phyloP scores from a whole-genome alignment of 768 basidiomycete genomes.

The Psilocybe subaeruginosa region DNA sequence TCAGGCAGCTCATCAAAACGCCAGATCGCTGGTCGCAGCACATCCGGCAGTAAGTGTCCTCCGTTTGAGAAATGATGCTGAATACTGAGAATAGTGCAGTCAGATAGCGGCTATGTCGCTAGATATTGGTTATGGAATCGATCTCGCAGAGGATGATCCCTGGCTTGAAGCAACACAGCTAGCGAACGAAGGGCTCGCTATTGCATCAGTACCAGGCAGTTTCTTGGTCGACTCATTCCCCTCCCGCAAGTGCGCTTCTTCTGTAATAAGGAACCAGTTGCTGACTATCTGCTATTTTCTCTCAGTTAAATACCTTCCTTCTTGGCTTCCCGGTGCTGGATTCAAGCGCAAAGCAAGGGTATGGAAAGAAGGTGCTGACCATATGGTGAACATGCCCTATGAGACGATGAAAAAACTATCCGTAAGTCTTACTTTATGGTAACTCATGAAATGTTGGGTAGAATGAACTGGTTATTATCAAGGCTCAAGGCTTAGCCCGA shows the following conservation, averaged over 20 bases:
- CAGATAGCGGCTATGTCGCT: constrained; percentile 1
- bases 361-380: neutral
- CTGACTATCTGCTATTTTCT: neutral
- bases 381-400: neutral
- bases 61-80: neutral
- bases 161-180: neutral
- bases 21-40: neutral
- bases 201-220: neutral
- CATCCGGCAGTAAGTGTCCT: neutral
- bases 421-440: neutral
- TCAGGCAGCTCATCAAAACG: neutral
- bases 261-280: neutral
- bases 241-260: neutral
- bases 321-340: neutral
- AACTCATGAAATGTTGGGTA: neutral
- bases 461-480: no score
- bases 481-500: neutral
- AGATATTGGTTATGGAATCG: constrained; percentile 2
- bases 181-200: constrained; percentile 1
- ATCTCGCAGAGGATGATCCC: constrained; percentile 1
- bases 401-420: neutral
- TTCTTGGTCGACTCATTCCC: constrained; percentile 1
- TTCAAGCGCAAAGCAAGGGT: neutral
- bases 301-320: neutral
- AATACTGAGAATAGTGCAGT: neutral